These are phyloP conservation scores for Cryphonectria japonica DNA, from an alignment of 2,329 filamentous ascomycete species.

Conservation along the genomic window DNA sequence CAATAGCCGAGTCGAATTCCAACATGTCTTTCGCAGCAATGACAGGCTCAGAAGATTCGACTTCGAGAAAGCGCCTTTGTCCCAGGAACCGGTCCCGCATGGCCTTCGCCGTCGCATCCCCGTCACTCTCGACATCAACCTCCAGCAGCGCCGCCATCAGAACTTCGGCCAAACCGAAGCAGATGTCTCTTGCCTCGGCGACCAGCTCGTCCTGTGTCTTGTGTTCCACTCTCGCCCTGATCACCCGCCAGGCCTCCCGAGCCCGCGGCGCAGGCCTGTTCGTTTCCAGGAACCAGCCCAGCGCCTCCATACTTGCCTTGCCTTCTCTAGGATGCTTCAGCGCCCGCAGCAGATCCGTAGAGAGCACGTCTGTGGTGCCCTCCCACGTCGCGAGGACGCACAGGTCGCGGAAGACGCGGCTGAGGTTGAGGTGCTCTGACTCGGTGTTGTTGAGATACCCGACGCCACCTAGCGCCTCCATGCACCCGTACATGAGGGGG, in stretches of 20 bases:
- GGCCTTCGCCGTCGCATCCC: conserved; percentile 42
- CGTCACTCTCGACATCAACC: conserved; percentile 45
- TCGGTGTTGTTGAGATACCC: conserved; percentile 66
- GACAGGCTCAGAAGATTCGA: not conserved
- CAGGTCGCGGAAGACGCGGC: conserved; percentile 67
- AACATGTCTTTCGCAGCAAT: not conserved
- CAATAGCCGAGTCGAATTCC: conserved; percentile 9
- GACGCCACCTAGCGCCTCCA: conserved; percentile 68
- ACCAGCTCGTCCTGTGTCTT: conserved; percentile 46
- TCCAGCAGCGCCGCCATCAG: conserved; percentile 48
- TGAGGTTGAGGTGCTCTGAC: conserved; percentile 67
- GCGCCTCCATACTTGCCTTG: conserved; percentile 41
- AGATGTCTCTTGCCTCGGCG: conserved; percentile 49
- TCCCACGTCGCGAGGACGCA: conserved; percentile 62
- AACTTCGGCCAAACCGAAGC: conserved; percentile 50
- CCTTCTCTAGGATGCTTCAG: conserved; percentile 44
- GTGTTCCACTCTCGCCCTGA: conserved; percentile 44
- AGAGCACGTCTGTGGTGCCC: conserved; percentile 73
- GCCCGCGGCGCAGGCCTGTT: conserved; percentile 34
- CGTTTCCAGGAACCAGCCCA: conserved; percentile 42
- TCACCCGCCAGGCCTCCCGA: conserved; percentile 43
- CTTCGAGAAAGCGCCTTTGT: conserved; percentile 34
- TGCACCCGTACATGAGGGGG: conserved; percentile 56
- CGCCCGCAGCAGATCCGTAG: conserved; percentile 53
- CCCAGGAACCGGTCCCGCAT: conserved; percentile 46